phyloP scores from a whole-genome alignment of 2,329 filamentous ascomycete genomes.

The Botryotinia convoluta region DNA sequence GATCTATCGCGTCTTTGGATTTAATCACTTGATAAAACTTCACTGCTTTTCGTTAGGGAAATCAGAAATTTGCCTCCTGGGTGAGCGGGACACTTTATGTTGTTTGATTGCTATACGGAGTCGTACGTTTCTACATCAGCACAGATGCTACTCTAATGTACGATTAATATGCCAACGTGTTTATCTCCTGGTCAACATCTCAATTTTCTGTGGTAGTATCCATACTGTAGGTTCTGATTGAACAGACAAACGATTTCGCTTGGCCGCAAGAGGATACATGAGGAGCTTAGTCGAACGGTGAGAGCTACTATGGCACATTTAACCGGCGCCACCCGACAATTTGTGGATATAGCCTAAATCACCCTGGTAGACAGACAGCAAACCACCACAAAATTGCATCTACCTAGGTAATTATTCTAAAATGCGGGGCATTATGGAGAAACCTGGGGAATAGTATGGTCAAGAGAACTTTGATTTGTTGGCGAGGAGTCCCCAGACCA shows the following conservation, averaged over 20 bases:
- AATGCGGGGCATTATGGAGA: slow-evolving; percentile 8
- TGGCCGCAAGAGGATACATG: slow-evolving; percentile 9
- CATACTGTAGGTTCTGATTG: background rate
- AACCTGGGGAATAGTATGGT: slow-evolving; percentile 17
- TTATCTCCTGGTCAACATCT: slow-evolving; percentile 3
- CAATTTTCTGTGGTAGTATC: background rate
- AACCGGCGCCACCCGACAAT: slow-evolving; percentile 6
- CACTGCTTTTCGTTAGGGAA: background rate
- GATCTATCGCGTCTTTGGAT: background rate
- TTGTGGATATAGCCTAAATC: slow-evolving; percentile 5
- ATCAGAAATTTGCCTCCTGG: background rate
- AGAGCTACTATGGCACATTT: slow-evolving; percentile 1
- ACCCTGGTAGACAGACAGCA: background rate
- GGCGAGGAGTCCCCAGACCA: slow-evolving; percentile 3
- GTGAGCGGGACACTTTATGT: background rate
- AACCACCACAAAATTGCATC: background rate
- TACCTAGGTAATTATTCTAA: background rate
- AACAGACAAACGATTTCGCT: background rate
- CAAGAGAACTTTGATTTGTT: background rate
- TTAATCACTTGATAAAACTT: background rate
- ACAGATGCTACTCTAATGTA: background rate
- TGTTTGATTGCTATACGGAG: background rate
- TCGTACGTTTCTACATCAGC: background rate
- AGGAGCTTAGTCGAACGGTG: slow-evolving; percentile 15
- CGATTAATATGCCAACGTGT: background rate